Percentiles rank a stretch among this genome's conserved stretches.
phyloP scores from a whole-genome alignment of 2,329 filamentous ascomycete genomes.

The Fusarium vanettenii region DNA sequence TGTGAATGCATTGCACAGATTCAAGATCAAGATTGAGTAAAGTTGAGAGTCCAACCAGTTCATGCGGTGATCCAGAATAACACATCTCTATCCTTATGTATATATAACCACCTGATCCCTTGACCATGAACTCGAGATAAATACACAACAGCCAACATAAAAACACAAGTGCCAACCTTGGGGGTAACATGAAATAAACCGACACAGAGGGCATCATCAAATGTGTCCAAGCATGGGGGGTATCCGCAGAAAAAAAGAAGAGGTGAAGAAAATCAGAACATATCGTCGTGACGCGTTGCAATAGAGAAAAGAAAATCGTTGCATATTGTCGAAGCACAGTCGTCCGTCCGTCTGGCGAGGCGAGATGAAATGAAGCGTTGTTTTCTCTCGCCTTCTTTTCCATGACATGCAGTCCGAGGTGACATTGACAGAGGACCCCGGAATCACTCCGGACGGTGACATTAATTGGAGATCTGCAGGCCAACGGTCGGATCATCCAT shows the following conservation, averaged over 20 bases:
- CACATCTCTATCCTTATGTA: constrained; percentile 26
- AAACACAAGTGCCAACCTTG: constrained; percentile 19
- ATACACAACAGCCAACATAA: neutral
- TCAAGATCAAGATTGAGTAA: neutral
- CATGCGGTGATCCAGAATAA: neutral
- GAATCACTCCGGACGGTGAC: neutral
- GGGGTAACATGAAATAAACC: constrained; percentile 16
- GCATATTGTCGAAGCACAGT: constrained; percentile 25
- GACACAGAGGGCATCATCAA: constrained; percentile 30
- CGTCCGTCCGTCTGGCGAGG: constrained; percentile 3
- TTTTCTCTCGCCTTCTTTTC: neutral
- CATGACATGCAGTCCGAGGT: constrained; percentile 1
- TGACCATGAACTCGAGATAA: neutral
- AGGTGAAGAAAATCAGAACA: constrained; percentile 19
- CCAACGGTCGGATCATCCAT: constrained; percentile 46
- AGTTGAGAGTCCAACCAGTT: constrained; percentile 9
- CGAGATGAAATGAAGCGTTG: neutral
- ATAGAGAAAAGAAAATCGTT: constrained; percentile 19
- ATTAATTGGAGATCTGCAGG: constrained; percentile 21
- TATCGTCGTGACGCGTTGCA: constrained; percentile 29
- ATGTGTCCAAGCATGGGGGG: constrained; percentile 35
- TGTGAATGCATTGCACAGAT: neutral
- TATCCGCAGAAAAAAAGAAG: constrained; percentile 37
- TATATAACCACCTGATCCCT: constrained; percentile 1
- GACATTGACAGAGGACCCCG: neutral